These are phyloP conservation scores for Pyrrhoderma noxium DNA, from an alignment of 1,284 basidiomycete species.

Conservation along the genomic window DNA sequence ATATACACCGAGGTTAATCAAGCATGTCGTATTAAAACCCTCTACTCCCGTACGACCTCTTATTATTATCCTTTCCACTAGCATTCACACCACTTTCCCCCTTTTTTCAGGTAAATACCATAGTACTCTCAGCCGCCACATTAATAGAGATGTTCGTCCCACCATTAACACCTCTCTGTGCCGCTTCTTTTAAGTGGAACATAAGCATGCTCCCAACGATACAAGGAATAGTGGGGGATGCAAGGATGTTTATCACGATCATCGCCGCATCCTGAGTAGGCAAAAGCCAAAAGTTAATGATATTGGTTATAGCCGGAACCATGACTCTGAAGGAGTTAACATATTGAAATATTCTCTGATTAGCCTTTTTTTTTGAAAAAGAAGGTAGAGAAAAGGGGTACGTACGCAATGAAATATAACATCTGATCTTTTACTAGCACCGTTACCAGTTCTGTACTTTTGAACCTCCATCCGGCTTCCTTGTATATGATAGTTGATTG, in stretches of 20 bases:
- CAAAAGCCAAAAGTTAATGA: neutral
- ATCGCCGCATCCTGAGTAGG: neutral
- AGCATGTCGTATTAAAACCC: too few species aligned
- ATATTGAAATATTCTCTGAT: too few species aligned
- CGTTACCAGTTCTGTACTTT: neutral
- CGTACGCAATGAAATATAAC: neutral
- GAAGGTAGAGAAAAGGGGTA: neutral
- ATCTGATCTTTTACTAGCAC: neutral
- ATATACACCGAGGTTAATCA: too few species aligned
- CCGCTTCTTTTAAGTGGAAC: slow-evolving; percentile 2
- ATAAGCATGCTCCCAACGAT: slow-evolving; percentile 2
- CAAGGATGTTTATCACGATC: neutral
- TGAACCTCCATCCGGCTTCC: too few species aligned
- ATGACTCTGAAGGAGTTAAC: too few species aligned
- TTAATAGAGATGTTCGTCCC: slow-evolving; percentile 1
- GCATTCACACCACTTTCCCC: too few species aligned
- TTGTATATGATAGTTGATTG: too few species aligned
- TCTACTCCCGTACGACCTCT: too few species aligned
- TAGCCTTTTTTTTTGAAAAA: neutral
- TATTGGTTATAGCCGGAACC: too few species aligned
- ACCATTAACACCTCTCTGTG: slow-evolving; percentile 3
- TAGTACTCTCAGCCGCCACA: too few species aligned
- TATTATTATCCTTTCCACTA: too few species aligned
- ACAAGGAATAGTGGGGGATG: neutral
- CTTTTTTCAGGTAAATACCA: too few species aligned